These are phyloP conservation scores for Lasiosphaeria hispida DNA, from an alignment of 495 filamentous ascomycete genomes.

Conservation along the genomic window DNA sequence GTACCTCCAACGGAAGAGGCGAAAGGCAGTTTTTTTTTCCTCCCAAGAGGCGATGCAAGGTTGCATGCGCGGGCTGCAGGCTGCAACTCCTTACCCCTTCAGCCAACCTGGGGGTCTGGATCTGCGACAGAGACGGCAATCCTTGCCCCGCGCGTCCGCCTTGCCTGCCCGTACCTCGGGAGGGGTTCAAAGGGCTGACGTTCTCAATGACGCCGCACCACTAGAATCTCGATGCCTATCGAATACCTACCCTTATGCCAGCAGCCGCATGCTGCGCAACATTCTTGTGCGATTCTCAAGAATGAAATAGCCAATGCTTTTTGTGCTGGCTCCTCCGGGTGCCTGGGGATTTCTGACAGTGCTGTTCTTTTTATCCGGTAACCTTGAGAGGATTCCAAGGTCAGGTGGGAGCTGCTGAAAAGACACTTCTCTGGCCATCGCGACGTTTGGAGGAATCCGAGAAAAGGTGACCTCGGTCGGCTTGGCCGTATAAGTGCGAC, in stretches of 20 bases:
- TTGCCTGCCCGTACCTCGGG: not conserved
- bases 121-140: constrained; percentile 1
- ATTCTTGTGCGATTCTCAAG: not conserved
- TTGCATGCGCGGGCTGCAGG: not conserved
- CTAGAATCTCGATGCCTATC: constrained; percentile 14
- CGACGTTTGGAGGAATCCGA: no score
- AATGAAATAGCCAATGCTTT: no score
- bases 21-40: not conserved
- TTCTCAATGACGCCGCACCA: constrained; percentile 14
- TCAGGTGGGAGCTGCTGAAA: no score
- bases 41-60: not conserved
- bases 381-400: no score
- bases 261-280: constrained; percentile 1
- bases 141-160: not conserved
- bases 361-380: no score
- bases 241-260: not conserved
- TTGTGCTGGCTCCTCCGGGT: no score
- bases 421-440: no score
- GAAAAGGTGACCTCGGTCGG: no score
- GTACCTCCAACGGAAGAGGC: not conserved
- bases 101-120: not conserved
- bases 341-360: no score
- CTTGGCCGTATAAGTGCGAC: no score
- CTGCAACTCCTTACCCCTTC: not conserved
- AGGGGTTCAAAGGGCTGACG: constrained; percentile 11